A percentile compares a stretch with the other conserved stretches of the same genome.
Conservation (phyloP, 2,329 filamentous ascomycete species). For the Dissoconium aciculare region DNA sequence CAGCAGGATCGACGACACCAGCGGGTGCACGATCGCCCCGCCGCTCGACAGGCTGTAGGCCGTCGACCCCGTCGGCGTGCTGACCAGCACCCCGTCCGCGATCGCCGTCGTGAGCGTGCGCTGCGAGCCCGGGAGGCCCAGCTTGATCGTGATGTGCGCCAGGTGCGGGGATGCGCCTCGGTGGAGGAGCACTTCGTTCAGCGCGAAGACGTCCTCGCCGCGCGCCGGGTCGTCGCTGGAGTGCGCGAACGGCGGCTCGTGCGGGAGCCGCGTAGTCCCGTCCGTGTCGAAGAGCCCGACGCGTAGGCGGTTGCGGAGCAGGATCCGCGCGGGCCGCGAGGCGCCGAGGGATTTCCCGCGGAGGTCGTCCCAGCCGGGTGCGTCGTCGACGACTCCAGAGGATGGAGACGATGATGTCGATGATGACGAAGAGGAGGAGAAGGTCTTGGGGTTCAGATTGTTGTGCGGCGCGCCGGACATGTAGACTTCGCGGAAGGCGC, state of each 20-base stretch:
- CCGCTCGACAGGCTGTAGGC: slow-evolving; percentile 90
- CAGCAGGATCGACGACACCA: slow-evolving; percentile 74
- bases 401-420: slow-evolving; percentile 10
- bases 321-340: slow-evolving; percentile 58
- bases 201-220: slow-evolving; percentile 46
- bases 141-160: slow-evolving; percentile 78
- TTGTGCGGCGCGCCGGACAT: slow-evolving; percentile 55
- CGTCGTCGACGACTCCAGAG: too few species aligned
- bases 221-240: slow-evolving; percentile 10
- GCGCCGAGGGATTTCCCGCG: slow-evolving; percentile 70
- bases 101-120: slow-evolving; percentile 86
- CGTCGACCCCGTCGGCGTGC: slow-evolving; percentile 85
- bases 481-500: slow-evolving; percentile 82
- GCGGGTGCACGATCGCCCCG: slow-evolving; percentile 83
- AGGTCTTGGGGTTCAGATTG: not conserved
- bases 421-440: slow-evolving; percentile 7
- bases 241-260: slow-evolving; percentile 21
- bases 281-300: slow-evolving; percentile 67
- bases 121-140: slow-evolving; percentile 45
- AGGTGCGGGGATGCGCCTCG: slow-evolving; percentile 80
- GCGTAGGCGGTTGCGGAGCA: slow-evolving; percentile 74
- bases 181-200: slow-evolving; percentile 93
- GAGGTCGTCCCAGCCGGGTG: slow-evolving; percentile 51
- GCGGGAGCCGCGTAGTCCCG: slow-evolving; percentile 36
- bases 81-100: slow-evolving; percentile 86